Conservation (phyloP, 352 stramenopile genomes). For the Phytophthora sojae region DNA sequence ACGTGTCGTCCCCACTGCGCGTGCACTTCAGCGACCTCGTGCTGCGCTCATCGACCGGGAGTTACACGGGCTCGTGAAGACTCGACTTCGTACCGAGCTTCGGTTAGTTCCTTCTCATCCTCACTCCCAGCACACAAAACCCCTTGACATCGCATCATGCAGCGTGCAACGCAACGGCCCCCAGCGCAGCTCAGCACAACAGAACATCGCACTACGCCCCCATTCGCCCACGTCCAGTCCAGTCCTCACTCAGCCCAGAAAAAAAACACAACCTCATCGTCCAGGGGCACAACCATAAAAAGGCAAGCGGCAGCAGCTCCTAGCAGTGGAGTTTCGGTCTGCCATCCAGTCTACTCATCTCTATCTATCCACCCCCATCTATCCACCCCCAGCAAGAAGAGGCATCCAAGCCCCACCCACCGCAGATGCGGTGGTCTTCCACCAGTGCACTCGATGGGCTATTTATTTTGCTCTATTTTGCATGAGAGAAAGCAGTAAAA, state of each 20-base stretch:
- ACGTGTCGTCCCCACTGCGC: constrained; percentile 71
- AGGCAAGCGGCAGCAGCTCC: constrained; percentile 31
- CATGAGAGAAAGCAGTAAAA: constrained; percentile 39
- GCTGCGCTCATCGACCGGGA: constrained; percentile 64
- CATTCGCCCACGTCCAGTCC: constrained; percentile 16
- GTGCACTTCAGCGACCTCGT: constrained; percentile 69
- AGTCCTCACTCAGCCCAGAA: constrained; percentile 23
- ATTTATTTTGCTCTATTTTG: constrained; percentile 47
- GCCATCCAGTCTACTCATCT: constrained; percentile 21
- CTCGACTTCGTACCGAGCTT: background rate
- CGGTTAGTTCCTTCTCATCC: background rate
- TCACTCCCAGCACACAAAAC: constrained; percentile 10
- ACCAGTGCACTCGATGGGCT: constrained; percentile 27
- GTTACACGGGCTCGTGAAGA: constrained; percentile 62
- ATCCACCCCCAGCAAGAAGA: constrained; percentile 33
- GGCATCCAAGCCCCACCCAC: constrained; percentile 27
- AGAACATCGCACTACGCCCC: background rate
- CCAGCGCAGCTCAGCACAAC: constrained; percentile 8
- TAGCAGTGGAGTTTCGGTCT: constrained; percentile 28
- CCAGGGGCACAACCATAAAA: constrained; percentile 29
- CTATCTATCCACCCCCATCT: constrained; percentile 24
- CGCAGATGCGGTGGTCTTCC: constrained; percentile 11
- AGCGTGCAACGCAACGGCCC: constrained; percentile 12
- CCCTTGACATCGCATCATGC: constrained; percentile 7
- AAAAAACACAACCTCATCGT: constrained; percentile 17